Percentiles rank a stretch among this genome's conserved stretches.
These are phyloP conservation scores for Cordyceps militaris DNA, from an alignment of 2,329 filamentous ascomycete genomes.

Conservation along the genomic window DNA sequence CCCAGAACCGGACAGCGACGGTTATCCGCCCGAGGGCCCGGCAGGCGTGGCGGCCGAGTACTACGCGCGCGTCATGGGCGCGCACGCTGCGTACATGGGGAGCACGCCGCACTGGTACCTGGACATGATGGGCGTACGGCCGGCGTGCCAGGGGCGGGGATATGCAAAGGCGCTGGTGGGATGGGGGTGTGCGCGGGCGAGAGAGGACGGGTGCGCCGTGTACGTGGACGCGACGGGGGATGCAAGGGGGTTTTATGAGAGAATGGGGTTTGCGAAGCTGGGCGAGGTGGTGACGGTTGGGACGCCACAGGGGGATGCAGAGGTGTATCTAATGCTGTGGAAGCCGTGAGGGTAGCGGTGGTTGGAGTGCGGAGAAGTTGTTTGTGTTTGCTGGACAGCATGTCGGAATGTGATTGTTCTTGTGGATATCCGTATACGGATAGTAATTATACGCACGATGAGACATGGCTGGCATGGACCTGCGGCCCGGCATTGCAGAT, in stretches of 20 bases:
- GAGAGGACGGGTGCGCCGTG: conserved; percentile 33
- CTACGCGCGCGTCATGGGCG: conserved; percentile 30
- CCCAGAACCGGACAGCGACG: conserved; percentile 19
- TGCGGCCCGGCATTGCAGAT: no score
- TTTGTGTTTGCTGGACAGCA: not conserved
- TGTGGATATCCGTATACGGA: no score
- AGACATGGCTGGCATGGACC: no score
- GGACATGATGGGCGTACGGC: conserved; percentile 38
- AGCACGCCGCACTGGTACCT: conserved; percentile 41
- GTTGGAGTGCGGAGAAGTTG: not conserved
- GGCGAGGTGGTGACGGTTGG: conserved; percentile 29
- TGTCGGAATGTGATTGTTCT: no score
- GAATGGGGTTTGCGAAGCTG: conserved; percentile 38
- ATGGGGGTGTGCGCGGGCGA: conserved; percentile 42
- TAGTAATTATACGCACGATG: no score
- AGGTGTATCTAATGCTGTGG: conserved; percentile 31
- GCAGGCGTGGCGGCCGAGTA: conserved; percentile 30
- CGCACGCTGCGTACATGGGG: conserved; percentile 32
- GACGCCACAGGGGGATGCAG: conserved; percentile 25
- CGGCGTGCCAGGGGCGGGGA: conserved; percentile 38
- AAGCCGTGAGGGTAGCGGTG: conserved; percentile 14
- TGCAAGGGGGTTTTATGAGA: conserved; percentile 40
- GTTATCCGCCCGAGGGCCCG: conserved; percentile 35
- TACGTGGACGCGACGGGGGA: conserved; percentile 46
- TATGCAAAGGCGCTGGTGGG: conserved; percentile 35